phyloP scores from a whole-genome alignment of 1,284 basidiomycete genomes.

The Leucoagaricus sp. region DNA sequence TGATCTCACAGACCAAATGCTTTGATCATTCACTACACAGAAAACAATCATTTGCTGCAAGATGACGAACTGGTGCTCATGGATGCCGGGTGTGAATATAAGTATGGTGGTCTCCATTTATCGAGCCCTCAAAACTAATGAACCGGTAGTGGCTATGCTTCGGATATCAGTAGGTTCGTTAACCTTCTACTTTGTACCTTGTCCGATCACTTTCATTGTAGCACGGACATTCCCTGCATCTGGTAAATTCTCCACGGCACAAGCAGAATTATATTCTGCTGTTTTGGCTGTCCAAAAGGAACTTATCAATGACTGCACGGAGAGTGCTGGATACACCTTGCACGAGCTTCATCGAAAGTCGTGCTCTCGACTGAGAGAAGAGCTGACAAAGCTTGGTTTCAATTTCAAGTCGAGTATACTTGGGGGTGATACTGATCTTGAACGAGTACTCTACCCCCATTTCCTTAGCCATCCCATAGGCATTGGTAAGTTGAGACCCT shows the following conservation, averaged over 20 bases:
- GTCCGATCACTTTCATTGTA: constrained; percentile 28
- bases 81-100: constrained; percentile 90
- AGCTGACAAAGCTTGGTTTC: constrained; percentile 86
- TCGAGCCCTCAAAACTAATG: constrained; percentile 8
- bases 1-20: constrained; percentile 66
- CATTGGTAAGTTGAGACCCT: constrained; percentile 54
- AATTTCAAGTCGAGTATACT: constrained; percentile 37
- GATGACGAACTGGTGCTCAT: constrained; percentile 82
- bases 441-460: constrained; percentile 83
- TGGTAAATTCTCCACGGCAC: constrained; percentile 79
- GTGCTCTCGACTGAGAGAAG: constrained; percentile 68
- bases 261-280: constrained; percentile 87
- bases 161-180: constrained; percentile 80
- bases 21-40: constrained; percentile 90
- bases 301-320: constrained; percentile 64
- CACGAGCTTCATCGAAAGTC: constrained; percentile 82
- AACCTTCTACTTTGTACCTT: background rate
- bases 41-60: constrained; percentile 79
- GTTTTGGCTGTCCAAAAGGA: constrained; percentile 78
- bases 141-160: constrained; percentile 80
- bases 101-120: constrained; percentile 46
- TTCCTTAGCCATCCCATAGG: constrained; percentile 86
- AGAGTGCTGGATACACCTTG: constrained; percentile 45
- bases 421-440: constrained; percentile 59
- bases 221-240: constrained; percentile 89